Evolutionary conservation across 2,329 filamentous ascomycete species (phyloP).

Genomic region (Colletotrichum tropicale): DNA sequence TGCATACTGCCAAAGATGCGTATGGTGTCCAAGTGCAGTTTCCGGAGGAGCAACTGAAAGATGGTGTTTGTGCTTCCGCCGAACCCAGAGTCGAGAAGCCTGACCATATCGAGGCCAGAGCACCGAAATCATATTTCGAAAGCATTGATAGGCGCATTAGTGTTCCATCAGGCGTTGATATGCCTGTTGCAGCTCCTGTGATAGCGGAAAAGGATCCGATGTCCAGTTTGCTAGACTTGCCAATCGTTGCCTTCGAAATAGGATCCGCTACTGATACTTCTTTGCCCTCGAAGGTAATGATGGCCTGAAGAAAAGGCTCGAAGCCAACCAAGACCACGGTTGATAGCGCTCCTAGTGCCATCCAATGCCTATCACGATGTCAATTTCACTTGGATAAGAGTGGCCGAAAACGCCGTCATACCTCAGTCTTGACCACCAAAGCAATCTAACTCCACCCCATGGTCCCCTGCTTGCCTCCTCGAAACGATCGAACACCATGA

Average conservation of each 20-base stretch:
- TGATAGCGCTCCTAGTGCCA: not conserved
- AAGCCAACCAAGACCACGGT: not conserved
- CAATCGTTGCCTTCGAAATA: not conserved
- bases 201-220: not conserved
- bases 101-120: not conserved
- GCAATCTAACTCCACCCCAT: not conserved
- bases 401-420: no score
- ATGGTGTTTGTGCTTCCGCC: not conserved
- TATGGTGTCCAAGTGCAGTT: not conserved
- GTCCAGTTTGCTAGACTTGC: not conserved
- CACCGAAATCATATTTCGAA: not conserved
- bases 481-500: not conserved
- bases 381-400: no score
- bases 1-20: not conserved
- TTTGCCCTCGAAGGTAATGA: not conserved
- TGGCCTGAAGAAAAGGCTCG: not conserved
- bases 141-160: not conserved
- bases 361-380: not conserved
- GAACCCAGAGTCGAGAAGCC: not conserved
- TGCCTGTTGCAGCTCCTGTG: not conserved
- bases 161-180: not conserved
- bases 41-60: not conserved
- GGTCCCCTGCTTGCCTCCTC: not conserved
- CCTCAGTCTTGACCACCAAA: not conserved
- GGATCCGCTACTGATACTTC: not conserved